phyloP scores from a whole-genome alignment of 345 rosid species.

The Schrenkiella parvula region DNA sequence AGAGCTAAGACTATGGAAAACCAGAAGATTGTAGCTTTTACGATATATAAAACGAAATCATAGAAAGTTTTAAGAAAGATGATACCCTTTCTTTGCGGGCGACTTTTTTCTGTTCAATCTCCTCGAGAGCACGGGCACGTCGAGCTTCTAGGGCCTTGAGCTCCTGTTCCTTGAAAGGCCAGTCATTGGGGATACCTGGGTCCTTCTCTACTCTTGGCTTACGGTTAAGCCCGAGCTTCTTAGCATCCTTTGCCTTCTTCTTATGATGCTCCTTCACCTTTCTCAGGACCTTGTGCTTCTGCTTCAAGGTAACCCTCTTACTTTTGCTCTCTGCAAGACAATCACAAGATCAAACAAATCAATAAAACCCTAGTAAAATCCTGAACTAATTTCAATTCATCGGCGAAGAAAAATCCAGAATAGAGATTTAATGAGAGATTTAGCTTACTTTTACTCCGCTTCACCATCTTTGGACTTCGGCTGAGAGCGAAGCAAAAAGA shows the following conservation, averaged over 20 bases:
- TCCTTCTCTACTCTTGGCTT: slow-evolving; percentile 82
- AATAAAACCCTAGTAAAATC: neutral
- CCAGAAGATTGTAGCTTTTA: neutral
- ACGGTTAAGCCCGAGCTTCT: slow-evolving; percentile 55
- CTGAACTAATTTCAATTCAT: neutral
- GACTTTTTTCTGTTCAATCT: slow-evolving; percentile 77
- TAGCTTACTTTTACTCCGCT: slow-evolving; percentile 73
- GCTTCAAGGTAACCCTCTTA: slow-evolving; percentile 73
- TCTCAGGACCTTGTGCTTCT: slow-evolving; percentile 79
- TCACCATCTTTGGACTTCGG: slow-evolving; percentile 50
- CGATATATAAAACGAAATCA: neutral
- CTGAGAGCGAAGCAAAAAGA: neutral
- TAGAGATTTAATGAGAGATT: neutral
- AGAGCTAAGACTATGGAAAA: neutral
- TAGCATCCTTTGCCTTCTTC: slow-evolving; percentile 96
- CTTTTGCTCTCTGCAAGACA: slow-evolving; percentile 79
- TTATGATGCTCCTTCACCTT: slow-evolving; percentile 94
- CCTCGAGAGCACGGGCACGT: slow-evolving; percentile 83
- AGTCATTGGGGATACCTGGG: slow-evolving; percentile 94
- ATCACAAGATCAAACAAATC: neutral
- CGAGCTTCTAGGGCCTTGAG: slow-evolving; percentile 88
- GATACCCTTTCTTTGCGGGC: slow-evolving; percentile 90
- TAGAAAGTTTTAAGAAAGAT: neutral
- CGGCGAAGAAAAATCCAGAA: neutral
- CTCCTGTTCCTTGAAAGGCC: slow-evolving; percentile 98